A percentile compares a stretch with the other conserved stretches of the same genome.
Conservation (phyloP, 306 rosid species). For the Lupinus albus region DNA sequence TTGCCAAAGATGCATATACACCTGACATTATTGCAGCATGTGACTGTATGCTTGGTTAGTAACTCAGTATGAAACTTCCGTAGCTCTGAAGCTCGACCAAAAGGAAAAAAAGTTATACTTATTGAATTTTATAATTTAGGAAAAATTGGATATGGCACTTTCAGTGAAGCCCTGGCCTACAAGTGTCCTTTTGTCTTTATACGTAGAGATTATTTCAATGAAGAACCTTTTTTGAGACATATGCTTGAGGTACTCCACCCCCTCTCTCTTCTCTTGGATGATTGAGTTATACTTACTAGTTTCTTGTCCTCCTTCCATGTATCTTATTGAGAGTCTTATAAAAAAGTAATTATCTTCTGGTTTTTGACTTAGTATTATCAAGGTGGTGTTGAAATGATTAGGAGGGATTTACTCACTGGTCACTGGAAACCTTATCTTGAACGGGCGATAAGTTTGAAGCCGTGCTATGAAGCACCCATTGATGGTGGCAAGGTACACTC, state of each 20-base stretch:
- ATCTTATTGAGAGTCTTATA: conserved; percentile 20
- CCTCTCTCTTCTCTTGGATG: neutral
- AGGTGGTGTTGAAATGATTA: conserved; percentile 97
- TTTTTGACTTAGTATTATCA: conserved; percentile 56
- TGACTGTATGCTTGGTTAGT: conserved; percentile 98
- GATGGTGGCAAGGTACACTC: conserved; percentile 90
- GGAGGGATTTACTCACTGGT: conserved; percentile 95
- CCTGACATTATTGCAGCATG: conserved; percentile 92
- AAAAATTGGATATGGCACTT: conserved; percentile 96
- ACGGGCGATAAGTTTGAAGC: conserved; percentile 90
- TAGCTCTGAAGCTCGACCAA: conserved; percentile 22
- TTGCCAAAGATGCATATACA: conserved; percentile 81
- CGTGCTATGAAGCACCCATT: conserved; percentile 90
- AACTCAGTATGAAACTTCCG: conserved; percentile 35
- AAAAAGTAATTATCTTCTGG: conserved; percentile 33
- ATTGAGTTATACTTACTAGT: conserved; percentile 10
- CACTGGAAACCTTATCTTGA: conserved; percentile 98
- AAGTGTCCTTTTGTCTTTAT: conserved; percentile 91
- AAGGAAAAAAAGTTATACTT: conserved; percentile 19
- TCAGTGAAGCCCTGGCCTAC: conserved; percentile 90
- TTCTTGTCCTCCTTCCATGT: conserved; percentile 22
- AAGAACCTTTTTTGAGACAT: conserved; percentile 96
- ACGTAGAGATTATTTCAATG: conserved; percentile 96
- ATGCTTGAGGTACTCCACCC: conserved; percentile 81
- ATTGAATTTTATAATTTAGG: conserved; percentile 54